Conservation (phyloP, 257 asterid genomes). For the Nicotiana benthamiana region DNA sequence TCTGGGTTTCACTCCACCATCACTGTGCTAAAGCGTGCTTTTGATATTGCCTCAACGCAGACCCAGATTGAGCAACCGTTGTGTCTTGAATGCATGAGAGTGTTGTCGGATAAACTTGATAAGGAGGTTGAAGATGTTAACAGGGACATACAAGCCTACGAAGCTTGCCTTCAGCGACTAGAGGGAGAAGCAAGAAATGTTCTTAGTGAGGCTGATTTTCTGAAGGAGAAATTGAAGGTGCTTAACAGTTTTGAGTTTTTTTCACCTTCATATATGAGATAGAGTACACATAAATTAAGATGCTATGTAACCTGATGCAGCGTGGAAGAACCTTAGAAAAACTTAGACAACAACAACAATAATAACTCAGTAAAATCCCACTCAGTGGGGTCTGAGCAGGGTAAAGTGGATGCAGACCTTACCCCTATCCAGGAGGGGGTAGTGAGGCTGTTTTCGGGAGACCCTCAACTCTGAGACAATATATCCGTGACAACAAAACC, state of each 20-base stretch:
- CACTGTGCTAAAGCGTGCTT: slow-evolving; percentile 80
- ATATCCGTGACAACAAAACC: no score
- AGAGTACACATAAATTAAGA: neutral
- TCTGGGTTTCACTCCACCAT: slow-evolving; percentile 89
- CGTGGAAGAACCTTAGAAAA: neutral
- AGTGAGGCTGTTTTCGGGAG: no score
- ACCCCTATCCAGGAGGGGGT: no score
- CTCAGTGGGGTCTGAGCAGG: no score
- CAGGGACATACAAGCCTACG: slow-evolving; percentile 75
- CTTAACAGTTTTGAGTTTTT: slow-evolving; percentile 11
- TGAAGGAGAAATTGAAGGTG: slow-evolving; percentile 90
- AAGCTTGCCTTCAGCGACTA: slow-evolving; percentile 83
- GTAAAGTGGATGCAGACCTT: no score
- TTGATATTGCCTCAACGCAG: slow-evolving; percentile 84
- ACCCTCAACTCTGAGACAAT: no score
- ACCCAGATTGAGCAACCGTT: slow-evolving; percentile 93
- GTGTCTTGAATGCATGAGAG: slow-evolving; percentile 95
- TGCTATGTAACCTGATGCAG: neutral
- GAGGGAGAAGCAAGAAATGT: slow-evolving; percentile 83
- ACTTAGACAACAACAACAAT: neutral
- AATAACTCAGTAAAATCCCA: no score
- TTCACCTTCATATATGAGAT: neutral
- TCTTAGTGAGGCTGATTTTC: slow-evolving; percentile 82
- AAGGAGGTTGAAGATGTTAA: slow-evolving; percentile 94
- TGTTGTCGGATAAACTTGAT: slow-evolving; percentile 90